Evolutionary conservation across 768 basidiomycete species (phyloP).

Genomic region (Phylloporus sp.): DNA sequence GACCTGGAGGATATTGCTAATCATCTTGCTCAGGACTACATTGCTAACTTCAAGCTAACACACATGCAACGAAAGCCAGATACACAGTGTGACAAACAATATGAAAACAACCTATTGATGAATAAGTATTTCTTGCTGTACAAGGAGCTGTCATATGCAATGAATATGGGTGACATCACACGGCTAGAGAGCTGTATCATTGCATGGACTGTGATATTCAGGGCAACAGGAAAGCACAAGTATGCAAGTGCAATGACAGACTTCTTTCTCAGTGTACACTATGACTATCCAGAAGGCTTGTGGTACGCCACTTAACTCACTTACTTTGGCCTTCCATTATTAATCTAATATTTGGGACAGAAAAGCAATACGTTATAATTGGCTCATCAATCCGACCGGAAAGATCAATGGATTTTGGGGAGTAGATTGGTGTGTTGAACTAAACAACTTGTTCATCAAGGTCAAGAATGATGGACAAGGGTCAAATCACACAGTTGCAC

Average conservation of each 20-base stretch:
- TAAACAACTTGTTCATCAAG: neutral
- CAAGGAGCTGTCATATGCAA: slow-evolving; percentile 34
- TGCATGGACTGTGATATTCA: slow-evolving; percentile 28
- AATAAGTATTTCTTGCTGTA: slow-evolving; percentile 39
- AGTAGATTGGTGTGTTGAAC: neutral
- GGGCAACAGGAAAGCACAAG: slow-evolving; percentile 33
- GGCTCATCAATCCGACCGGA: slow-evolving; percentile 38
- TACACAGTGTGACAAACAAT: slow-evolving; percentile 26
- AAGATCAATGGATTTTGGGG: slow-evolving; percentile 26
- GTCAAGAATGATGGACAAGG: slow-evolving; percentile 1
- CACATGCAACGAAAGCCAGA: slow-evolving; percentile 34
- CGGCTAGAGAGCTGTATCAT: slow-evolving; percentile 24
- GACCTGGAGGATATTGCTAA: slow-evolving; percentile 23
- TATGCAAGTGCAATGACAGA: slow-evolving; percentile 29
- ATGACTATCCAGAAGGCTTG: neutral
- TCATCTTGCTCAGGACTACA: slow-evolving; percentile 7
- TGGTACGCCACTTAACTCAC: neutral
- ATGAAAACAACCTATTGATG: slow-evolving; percentile 32
- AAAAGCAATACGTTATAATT: neutral
- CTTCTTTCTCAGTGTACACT: slow-evolving; percentile 11
- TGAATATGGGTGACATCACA: slow-evolving; percentile 34
- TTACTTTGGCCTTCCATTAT: no score
- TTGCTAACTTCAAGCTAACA: slow-evolving; percentile 20
- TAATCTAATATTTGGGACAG: no score
- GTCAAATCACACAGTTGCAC: neutral